Evolutionary conservation across 2,329 filamentous ascomycete species (phyloP), one percentile per base, ranked within the genome.

Genomic region (Tolypocladium cylindrosporum): DNA sequence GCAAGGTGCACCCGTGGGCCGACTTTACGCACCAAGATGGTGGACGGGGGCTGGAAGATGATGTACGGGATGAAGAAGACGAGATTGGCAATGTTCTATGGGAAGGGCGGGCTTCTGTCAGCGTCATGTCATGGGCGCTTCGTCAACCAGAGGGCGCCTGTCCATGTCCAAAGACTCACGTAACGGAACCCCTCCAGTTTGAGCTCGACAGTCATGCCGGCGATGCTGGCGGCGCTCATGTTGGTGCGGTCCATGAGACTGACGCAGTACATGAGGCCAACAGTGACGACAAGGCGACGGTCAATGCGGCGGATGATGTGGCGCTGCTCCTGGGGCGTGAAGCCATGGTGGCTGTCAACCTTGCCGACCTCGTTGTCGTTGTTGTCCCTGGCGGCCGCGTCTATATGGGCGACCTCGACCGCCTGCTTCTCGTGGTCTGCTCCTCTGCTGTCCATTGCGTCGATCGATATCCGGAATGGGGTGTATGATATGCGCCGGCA

Each of bases 191-290:
- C 75, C 1, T 74, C 67, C 1, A 84, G 69, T 3, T 66, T 53
- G 34, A 84, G 70, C 54, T 84, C 81, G 1, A 61, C 61, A 19
- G 67, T 65, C 79, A 84, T 82, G 56, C 81, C 89, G 24, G 90
- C 89, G 68, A 93, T 87, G 52, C 83, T 83, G 45, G 88, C 89
- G 27, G 83, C 77, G n/a, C 83, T 83, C 68, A 92, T 73, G 70
- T 93, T 93, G 2, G 87, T 90, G 39, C 90, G 79, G 67, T 94
- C 90, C 84, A 93, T 89, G 59, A 93, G 74, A 62, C 82, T 87
- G 64, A 90, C 78, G 68, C 87, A 90, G 71, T 92, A 92, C 74
- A 91, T 80, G 62, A 79, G 67, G 24, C 86, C 86, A 5, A 84
- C 81, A 1, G 80, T 85, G 4, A 79, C 67, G 45, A 88, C 81